phyloP scores from a whole-genome alignment of 805 yeast genomes.

The Starmerella gropengiesseri region DNA sequence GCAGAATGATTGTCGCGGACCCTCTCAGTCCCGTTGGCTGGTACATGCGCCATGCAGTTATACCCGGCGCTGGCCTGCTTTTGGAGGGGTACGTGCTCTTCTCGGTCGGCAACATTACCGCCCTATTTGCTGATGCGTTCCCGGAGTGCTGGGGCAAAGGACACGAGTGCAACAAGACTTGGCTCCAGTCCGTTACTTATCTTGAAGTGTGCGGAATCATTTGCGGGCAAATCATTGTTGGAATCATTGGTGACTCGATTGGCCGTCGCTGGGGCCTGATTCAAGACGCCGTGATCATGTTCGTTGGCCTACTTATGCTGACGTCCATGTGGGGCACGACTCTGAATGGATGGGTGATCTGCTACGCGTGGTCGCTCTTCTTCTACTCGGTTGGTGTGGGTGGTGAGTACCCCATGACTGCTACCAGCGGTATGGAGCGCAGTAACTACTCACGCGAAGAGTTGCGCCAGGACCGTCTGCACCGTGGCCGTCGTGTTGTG shows the following conservation, averaged over 20 bases:
- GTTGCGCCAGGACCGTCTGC: slow-evolving; percentile 30
- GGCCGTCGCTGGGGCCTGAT: slow-evolving; percentile 54
- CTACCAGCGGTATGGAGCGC: slow-evolving; percentile 52
- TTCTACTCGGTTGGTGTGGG: slow-evolving; percentile 46
- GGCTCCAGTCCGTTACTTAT: slow-evolving; percentile 31
- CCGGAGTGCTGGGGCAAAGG: slow-evolving; percentile 31
- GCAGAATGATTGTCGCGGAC: slow-evolving; percentile 27
- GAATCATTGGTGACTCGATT: slow-evolving; percentile 45
- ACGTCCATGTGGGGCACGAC: slow-evolving; percentile 49
- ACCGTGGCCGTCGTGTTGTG: slow-evolving; percentile 33
- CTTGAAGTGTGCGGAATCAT: slow-evolving; percentile 40
- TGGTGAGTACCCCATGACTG: slow-evolving; percentile 58
- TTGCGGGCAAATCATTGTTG: slow-evolving; percentile 50
- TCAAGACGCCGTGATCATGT: slow-evolving; percentile 46
- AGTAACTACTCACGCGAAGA: slow-evolving; percentile 32
- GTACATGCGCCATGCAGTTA: slow-evolving; percentile 30
- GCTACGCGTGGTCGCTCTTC: slow-evolving; percentile 38
- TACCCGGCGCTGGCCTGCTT: slow-evolving; percentile 33
- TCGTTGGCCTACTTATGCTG: slow-evolving; percentile 46
- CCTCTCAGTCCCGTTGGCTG: slow-evolving; percentile 30
- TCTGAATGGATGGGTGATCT: slow-evolving; percentile 48
- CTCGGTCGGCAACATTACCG: slow-evolving; percentile 30
- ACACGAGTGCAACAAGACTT: slow-evolving; percentile 28
- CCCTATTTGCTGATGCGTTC: slow-evolving; percentile 29
- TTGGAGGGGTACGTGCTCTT: slow-evolving; percentile 33